Base-by-base conservation (phyloP, 1,284 basidiomycete species). In the Rugosomyces carneus region DNA sequence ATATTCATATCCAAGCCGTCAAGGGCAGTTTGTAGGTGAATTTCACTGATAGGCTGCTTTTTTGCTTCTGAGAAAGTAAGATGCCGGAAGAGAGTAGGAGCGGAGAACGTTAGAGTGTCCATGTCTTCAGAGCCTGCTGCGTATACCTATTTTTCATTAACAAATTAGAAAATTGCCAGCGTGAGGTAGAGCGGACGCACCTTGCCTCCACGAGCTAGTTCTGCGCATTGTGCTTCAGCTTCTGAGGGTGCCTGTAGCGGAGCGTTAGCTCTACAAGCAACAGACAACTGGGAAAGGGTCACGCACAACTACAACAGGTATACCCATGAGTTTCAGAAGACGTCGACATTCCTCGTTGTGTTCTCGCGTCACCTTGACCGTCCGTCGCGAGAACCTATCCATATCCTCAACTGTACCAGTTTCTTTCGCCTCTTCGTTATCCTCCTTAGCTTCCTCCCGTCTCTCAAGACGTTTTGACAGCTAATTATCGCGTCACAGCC, bases 111-210 rank as follows among this genome's bases (percentile, higher is more conserved):
- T 36, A 99, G 80, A 2, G 96, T 99, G 60, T 99, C 96, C 96
- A 99, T 99, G 63, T 99, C 96, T 68, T 99, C 96, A 0, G 93
- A 97, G 5, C 96, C 96, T 3, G 94, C 94, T 0, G 90, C 96
- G 60, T 89, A 99, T 16, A 97, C 91, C 89, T 92, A 57, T n/a
- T n/a, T n/a, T n/a, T n/a, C n/a, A n/a, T n/a, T n/a, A n/a, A n/a
- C n/a, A n/a, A n/a, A n/a, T n/a, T n/a, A n/a, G n/a, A 54, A 1
- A 29, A 39, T 5, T 8, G 26, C 29, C 35, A 16, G 19, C 15
- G 23, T 13, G 48, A 6, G 34, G 36, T 9, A 3, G 23, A 45
- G 42, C 15, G 11, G 26, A n/a, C 61, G 4, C 49, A 85, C 91
- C 72, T 96, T 95, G 46, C 93, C 94, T 7, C 92, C 93, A 23